These are phyloP conservation scores for Lumnitzera littorea DNA, from an alignment of 345 rosid genomes.

Conservation along the genomic window DNA sequence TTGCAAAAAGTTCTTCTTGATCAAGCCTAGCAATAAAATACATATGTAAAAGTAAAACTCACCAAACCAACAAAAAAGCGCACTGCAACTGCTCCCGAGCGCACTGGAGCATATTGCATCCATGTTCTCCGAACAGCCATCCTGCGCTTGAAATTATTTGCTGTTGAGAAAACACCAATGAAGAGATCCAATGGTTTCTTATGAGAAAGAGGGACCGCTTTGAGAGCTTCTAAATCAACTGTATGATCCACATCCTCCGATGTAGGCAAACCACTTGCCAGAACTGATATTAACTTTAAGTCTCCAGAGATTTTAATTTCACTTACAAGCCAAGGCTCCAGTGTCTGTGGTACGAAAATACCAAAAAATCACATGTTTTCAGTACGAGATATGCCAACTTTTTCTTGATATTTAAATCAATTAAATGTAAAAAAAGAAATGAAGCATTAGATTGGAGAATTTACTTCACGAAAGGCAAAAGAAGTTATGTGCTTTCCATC, in stretches of 20 bases:
- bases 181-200: constrained; percentile 59
- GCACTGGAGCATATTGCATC: constrained; percentile 87
- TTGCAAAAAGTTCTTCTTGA: not conserved
- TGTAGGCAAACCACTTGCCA: constrained; percentile 90
- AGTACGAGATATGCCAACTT: constrained; percentile 1
- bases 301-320: constrained; percentile 86
- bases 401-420: not conserved
- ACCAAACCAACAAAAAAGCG: constrained; percentile 99
- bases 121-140: constrained; percentile 98
- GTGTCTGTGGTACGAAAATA: constrained; percentile 44
- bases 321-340: constrained; percentile 96
- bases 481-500: constrained; percentile 97
- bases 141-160: constrained; percentile 89
- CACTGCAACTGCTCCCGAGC: constrained; percentile 73
- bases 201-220: constrained; percentile 52
- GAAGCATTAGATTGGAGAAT: constrained; percentile 15
- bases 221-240: constrained; percentile 58
- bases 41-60: constrained; percentile 16
- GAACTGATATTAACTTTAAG: constrained; percentile 52
- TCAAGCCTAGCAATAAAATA: not conserved
- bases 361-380: constrained; percentile 10
- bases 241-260: constrained; percentile 80
- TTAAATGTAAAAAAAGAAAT: constrained; percentile 1
- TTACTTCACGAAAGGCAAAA: constrained; percentile 90
- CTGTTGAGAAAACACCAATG: constrained; percentile 90